phyloP scores from a whole-genome alignment of 495 filamentous ascomycete genomes.

The Daldinia vernicosa region DNA sequence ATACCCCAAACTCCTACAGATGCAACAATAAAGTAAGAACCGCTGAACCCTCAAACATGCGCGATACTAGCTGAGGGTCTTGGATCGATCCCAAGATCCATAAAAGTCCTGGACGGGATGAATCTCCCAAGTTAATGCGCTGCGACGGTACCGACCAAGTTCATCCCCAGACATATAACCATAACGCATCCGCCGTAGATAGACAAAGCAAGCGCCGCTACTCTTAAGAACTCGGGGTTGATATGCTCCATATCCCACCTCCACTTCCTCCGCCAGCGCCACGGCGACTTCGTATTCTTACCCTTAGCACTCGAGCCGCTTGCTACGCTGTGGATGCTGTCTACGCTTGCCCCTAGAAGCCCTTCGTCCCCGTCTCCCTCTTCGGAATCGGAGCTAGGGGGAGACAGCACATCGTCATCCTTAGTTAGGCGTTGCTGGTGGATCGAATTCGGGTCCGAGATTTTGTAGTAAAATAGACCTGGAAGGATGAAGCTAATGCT shows the following conservation, averaged over 20 bases:
- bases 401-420: slow-evolving; percentile 73
- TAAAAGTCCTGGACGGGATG: not conserved
- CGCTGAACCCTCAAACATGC: slow-evolving; percentile 14
- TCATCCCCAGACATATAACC: slow-evolving; percentile 85
- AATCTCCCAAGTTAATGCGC: slow-evolving; percentile 18
- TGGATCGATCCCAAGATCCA: not conserved
- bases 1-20: slow-evolving; percentile 29
- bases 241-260: slow-evolving; percentile 61
- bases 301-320: slow-evolving; percentile 43
- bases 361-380: slow-evolving; percentile 55
- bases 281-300: slow-evolving; percentile 38
- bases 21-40: slow-evolving; percentile 25
- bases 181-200: slow-evolving; percentile 89
- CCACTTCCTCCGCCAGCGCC: slow-evolving; percentile 52
- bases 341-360: slow-evolving; percentile 57
- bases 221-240: slow-evolving; percentile 68
- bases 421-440: slow-evolving; percentile 85
- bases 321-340: slow-evolving; percentile 55
- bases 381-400: slow-evolving; percentile 57
- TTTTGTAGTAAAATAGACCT: slow-evolving; percentile 98
- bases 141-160: slow-evolving; percentile 70
- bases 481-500: slow-evolving; percentile 96
- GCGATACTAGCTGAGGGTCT: slow-evolving; percentile 1
- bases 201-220: slow-evolving; percentile 76
- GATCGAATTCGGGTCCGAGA: slow-evolving; percentile 83